Evolutionary conservation across 2,329 filamentous ascomycete genomes (phyloP).

Genomic region (Alternaria ventricosa): DNA sequence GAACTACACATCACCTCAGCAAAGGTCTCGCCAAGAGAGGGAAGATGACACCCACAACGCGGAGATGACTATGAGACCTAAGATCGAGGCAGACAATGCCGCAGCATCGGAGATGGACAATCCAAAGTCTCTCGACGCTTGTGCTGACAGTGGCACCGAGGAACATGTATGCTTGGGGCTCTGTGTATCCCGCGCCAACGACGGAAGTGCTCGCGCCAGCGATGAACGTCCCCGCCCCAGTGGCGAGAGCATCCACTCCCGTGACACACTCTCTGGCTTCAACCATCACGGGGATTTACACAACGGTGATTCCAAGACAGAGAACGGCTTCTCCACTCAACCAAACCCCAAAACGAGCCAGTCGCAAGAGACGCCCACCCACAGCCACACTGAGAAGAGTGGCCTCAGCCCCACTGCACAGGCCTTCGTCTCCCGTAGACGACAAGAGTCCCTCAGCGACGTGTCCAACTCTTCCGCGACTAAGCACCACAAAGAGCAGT

Average conservation of each 20-base stretch:
- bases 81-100: conserved; percentile 44
- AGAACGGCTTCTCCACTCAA: conserved; percentile 40
- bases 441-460: conserved; percentile 22
- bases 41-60: conserved; percentile 40
- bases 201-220: not conserved
- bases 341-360: conserved; percentile 41
- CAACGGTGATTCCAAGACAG: conserved; percentile 40
- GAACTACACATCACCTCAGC: conserved; percentile 20
- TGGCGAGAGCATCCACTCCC: conserved; percentile 16
- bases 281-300: conserved; percentile 43
- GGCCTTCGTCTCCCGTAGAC: conserved; percentile 9
- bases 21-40: conserved; percentile 41
- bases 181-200: not conserved
- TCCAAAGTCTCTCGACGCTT: conserved; percentile 39
- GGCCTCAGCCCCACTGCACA: conserved; percentile 42
- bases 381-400: conserved; percentile 14
- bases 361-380: conserved; percentile 40
- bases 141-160: conserved; percentile 38
- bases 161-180: conserved; percentile 25
- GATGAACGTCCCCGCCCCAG: conserved; percentile 10
- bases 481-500: conserved; percentile 8
- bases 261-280: conserved; percentile 35
- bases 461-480: conserved; percentile 14
- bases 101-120: conserved; percentile 43
- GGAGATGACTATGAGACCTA: conserved; percentile 36